A percentile compares a stretch with the other conserved stretches of the same genome.
These are phyloP conservation scores for Sporothrix sp. DNA, from an alignment of 2,329 filamentous ascomycete genomes.

Conservation along the genomic window DNA sequence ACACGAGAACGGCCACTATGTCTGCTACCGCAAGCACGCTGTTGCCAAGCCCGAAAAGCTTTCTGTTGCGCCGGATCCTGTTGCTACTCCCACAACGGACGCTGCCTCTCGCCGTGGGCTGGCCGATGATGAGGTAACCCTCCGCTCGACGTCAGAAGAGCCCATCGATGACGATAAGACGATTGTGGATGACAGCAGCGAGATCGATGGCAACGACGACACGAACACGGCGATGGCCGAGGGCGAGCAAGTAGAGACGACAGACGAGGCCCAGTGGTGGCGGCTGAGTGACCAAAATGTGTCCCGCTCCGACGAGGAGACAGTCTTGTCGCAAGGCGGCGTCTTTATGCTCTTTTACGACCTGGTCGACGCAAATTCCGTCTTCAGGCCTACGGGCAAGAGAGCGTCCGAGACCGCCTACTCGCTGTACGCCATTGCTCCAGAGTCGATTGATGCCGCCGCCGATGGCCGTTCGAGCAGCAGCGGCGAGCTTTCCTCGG, in stretches of 20 bases:
- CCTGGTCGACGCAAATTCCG: conserved; percentile 45
- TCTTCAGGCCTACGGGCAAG: conserved; percentile 25
- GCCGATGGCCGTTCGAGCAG: not conserved
- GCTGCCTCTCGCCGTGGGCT: too few relatives aligned
- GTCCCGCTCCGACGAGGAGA: conserved; percentile 58
- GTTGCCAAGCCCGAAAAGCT: conserved; percentile 4
- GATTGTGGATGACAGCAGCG: not conserved
- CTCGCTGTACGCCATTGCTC: not conserved
- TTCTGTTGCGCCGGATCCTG: not conserved
- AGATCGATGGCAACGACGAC: not conserved
- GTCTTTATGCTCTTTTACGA: conserved; percentile 99
- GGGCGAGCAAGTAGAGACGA: conserved; percentile 15
- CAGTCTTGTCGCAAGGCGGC: conserved; percentile 64
- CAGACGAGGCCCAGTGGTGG: conserved; percentile 62
- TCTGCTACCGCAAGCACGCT: conserved; percentile 73
- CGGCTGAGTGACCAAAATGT: conserved; percentile 85
- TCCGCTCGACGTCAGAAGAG: conserved; percentile 4
- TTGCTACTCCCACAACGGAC: too few relatives aligned
- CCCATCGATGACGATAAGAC: not conserved
- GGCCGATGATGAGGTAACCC: too few relatives aligned
- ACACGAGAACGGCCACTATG: conserved; percentile 93
- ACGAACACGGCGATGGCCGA: not conserved
- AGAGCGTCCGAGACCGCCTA: not conserved
- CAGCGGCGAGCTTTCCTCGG: not conserved
- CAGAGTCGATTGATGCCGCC: not conserved